Evolutionary conservation across 371 early-diverging fungal species (phyloP).

Genomic region (Smittium culicis): DNA sequence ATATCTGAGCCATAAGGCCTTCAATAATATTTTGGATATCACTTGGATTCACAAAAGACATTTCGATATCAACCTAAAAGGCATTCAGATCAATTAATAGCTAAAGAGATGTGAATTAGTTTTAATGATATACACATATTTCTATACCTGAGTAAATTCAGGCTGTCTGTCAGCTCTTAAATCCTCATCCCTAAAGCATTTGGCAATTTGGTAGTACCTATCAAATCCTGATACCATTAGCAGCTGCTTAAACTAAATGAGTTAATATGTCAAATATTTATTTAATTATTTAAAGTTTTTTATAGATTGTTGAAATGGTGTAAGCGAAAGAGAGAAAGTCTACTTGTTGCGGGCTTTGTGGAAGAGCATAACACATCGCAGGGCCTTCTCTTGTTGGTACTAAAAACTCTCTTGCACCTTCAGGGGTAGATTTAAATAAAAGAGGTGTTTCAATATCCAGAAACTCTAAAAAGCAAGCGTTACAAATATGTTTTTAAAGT

Average conservation of each 20-base stretch:
- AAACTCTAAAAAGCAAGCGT: constrained; percentile 41
- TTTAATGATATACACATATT: not conserved
- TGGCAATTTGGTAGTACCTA: constrained; percentile 82
- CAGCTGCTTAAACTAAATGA: constrained; percentile 55
- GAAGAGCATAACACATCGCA: constrained; percentile 61
- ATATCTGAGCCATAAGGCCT: constrained; percentile 51
- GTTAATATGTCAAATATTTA: not conserved
- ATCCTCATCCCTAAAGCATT: constrained; percentile 88
- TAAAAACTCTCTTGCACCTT: constrained; percentile 84
- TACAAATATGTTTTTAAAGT: not conserved
- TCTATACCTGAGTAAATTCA: constrained; percentile 75
- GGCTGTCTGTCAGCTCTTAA: constrained; percentile 81
- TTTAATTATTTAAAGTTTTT: constrained; percentile 1
- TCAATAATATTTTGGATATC: constrained; percentile 65
- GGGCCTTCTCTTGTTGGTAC: constrained; percentile 72
- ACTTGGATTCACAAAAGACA: constrained; percentile 57
- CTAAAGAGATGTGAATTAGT: not conserved
- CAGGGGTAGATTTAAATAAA: constrained; percentile 86
- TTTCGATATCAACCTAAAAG: constrained; percentile 75
- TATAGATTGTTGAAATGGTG: not conserved
- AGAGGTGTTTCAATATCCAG: constrained; percentile 84
- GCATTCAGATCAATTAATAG: not conserved
- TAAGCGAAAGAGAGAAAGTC: not conserved
- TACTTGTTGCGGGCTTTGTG: constrained; percentile 87
- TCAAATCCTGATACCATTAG: constrained; percentile 83